phyloP scores from a whole-genome alignment of 257 asterid genomes.

The Linaria vulgaris region DNA sequence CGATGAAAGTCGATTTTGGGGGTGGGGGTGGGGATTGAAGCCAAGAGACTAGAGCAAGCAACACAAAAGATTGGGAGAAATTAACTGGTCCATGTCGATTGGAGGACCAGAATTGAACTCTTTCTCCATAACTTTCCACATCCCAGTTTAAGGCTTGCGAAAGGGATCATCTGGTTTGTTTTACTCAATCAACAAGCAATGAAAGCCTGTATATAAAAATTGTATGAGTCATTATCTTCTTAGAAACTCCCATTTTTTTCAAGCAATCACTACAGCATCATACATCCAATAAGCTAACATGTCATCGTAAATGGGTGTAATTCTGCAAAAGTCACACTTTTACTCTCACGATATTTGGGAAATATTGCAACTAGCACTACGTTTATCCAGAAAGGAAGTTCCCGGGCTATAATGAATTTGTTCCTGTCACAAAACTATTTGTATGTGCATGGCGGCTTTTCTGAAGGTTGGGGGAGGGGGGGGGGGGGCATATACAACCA shows the following conservation, averaged over 20 bases:
- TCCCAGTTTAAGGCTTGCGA: slow-evolving; percentile 92
- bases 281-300: background rate
- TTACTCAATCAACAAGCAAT: slow-evolving; percentile 81
- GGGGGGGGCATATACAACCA: too few relatives aligned
- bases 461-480: too few relatives aligned
- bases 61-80: slow-evolving; percentile 23
- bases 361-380: background rate
- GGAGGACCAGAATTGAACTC: slow-evolving; percentile 83
- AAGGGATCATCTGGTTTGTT: slow-evolving; percentile 61
- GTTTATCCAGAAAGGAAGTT: slow-evolving; percentile 10
- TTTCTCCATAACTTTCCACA: slow-evolving; percentile 89
- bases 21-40: too few relatives aligned
- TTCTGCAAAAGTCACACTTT: slow-evolving; percentile 10
- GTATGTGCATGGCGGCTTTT: background rate
- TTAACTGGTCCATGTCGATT: slow-evolving; percentile 75
- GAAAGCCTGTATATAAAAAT: slow-evolving; percentile 62
- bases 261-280: slow-evolving; percentile 6
- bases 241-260: too few relatives aligned
- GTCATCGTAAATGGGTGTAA: background rate
- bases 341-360: background rate
- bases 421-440: background rate
- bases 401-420: background rate
- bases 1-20: background rate
- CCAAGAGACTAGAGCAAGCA: background rate
- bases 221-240: slow-evolving; percentile 9